phyloP scores from a whole-genome alignment of 331 rosid species.

The Acacia pycnantha region DNA sequence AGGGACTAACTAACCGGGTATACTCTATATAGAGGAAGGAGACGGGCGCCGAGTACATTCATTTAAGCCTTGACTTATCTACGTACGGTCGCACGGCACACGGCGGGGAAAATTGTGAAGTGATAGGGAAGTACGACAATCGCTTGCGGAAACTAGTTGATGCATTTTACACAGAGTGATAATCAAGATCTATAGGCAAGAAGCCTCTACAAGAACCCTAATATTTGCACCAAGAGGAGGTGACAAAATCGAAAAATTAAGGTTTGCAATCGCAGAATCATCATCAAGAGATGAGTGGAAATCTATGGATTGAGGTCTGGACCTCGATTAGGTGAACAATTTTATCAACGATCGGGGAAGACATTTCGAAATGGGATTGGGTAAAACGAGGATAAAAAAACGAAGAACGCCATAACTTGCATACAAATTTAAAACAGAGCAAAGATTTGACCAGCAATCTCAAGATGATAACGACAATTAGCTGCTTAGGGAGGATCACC shows the following conservation, averaged over 20 bases:
- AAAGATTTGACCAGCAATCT: conserved; percentile 33
- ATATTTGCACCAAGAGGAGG: fast-evolving
- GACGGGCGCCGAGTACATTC: no score
- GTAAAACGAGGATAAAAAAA: conserved; percentile 30
- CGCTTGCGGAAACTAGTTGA: conserved; percentile 2
- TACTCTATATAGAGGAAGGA: no score
- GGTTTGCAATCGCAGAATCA: neutral
- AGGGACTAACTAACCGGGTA: no score
- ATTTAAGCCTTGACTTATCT: no score
- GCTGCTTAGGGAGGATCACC: neutral
- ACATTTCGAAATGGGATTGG: conserved; percentile 9
- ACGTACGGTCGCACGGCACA: no score
- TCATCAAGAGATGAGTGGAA: neutral
- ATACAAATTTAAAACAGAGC: conserved; percentile 16
- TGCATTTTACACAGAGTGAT: conserved; percentile 2
- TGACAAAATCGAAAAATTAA: neutral
- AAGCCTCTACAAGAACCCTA: conserved; percentile 34
- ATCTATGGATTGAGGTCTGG: neutral
- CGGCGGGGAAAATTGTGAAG: fast-evolving
- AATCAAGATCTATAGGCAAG: neutral
- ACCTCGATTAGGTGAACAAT: neutral
- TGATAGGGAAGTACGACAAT: neutral
- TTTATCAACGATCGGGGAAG: neutral
- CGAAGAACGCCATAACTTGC: conserved; percentile 23
- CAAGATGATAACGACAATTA: conserved; percentile 5